Percentiles rank a stretch among this genome's conserved stretches.
Conservation (phyloP, 2,329 filamentous ascomycete species). For the Biscogniauxia sp. region DNA sequence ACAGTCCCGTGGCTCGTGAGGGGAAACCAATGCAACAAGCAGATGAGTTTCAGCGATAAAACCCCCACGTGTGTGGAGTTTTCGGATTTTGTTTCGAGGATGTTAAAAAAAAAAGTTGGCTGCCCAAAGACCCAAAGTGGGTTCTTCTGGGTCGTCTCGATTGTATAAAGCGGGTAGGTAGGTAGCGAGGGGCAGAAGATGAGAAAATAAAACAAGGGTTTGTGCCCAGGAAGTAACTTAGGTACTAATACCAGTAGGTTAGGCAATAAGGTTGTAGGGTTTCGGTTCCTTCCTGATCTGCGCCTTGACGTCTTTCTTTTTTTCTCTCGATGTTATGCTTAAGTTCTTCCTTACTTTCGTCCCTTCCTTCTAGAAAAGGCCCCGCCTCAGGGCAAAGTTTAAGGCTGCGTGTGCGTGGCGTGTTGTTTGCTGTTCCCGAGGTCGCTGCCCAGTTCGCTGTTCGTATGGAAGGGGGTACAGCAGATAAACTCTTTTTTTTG, state of each 20-base stretch:
- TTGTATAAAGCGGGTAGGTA: neutral
- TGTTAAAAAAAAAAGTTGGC: neutral
- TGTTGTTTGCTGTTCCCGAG: neutral
- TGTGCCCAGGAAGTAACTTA: neutral
- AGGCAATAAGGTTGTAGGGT: too few relatives aligned
- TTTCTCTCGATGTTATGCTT: neutral
- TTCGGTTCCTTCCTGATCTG: too few relatives aligned
- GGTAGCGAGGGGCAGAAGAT: neutral
- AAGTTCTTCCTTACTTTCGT: neutral
- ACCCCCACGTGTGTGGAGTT: neutral
- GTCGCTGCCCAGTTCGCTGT: too few relatives aligned
- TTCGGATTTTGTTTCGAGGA: neutral
- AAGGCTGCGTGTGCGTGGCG: neutral
- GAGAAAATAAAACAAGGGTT: neutral
- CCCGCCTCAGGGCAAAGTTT: neutral
- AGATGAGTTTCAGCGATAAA: neutral
- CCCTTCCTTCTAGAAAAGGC: neutral
- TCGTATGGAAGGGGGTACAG: too few relatives aligned
- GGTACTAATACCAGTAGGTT: too few relatives aligned
- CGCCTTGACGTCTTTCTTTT: too few relatives aligned
- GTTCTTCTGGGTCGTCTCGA: neutral
- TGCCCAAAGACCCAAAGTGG: neutral
- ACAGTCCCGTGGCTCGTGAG: conserved; percentile 10
- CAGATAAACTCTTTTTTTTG: too few relatives aligned
- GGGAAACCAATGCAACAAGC: neutral